Evolutionary conservation across 2,329 filamentous ascomycete genomes (phyloP).

Genomic region (Diaporthe longicolla): DNA sequence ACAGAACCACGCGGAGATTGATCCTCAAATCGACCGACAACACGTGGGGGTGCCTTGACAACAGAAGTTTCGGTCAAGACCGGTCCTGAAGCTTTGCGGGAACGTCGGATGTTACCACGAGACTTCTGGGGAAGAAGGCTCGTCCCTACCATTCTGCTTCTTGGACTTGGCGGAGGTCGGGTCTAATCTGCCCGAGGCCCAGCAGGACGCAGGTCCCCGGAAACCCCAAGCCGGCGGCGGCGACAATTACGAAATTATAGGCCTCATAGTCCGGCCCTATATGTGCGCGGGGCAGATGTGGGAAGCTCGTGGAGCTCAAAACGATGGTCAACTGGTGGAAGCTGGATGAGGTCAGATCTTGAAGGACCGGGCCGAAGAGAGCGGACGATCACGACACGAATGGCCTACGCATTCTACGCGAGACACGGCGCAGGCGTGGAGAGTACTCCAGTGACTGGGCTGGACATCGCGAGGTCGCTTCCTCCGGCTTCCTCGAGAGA

Average conservation of each 20-base stretch:
- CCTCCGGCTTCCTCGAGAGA: not conserved
- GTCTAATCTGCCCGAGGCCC: not conserved
- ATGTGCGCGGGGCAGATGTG: no score
- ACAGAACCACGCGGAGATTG: not conserved
- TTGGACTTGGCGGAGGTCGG: not conserved
- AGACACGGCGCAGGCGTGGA: not conserved
- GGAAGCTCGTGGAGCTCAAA: no score
- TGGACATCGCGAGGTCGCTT: not conserved
- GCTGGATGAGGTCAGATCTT: no score
- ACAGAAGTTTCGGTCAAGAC: no score
- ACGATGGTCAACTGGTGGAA: no score
- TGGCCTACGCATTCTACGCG: not conserved
- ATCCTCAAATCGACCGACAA: not conserved
- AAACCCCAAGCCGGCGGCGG: no score
- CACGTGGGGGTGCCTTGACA: not conserved
- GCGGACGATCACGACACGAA: not conserved
- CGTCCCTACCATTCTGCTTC: not conserved
- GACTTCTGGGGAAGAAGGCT: not conserved
- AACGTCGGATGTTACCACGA: no score
- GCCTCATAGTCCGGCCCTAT: no score
- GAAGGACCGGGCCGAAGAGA: no score
- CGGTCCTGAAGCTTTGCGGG: no score
- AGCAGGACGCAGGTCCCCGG: no score
- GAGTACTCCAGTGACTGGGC: not conserved
- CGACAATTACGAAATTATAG: no score